Evolutionary conservation across 768 basidiomycete genomes (phyloP).

Genomic region (Boletus reticuloceps): DNA sequence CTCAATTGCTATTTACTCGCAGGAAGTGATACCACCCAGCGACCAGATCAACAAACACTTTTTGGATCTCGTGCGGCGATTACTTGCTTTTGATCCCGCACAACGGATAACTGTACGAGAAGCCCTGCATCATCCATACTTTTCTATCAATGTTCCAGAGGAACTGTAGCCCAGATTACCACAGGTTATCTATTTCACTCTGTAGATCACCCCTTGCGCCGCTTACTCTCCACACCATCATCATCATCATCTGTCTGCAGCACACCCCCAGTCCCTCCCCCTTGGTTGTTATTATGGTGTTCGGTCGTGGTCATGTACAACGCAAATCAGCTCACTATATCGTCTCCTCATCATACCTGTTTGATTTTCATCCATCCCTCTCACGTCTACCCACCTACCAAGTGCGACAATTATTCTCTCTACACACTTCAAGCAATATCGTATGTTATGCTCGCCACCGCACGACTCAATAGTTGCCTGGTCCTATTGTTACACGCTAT

Average conservation of each 20-base stretch:
- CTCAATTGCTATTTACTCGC: slow-evolving; percentile 9
- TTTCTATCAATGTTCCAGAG: slow-evolving; percentile 61
- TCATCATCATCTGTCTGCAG: slow-evolving; percentile 25
- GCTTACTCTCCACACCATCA: slow-evolving; percentile 19
- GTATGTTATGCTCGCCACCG: slow-evolving; percentile 26
- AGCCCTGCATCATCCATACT: slow-evolving; percentile 87
- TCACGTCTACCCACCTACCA: slow-evolving; percentile 22
- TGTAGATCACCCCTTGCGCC: slow-evolving; percentile 32
- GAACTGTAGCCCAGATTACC: slow-evolving; percentile 54
- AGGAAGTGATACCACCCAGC: slow-evolving; percentile 84
- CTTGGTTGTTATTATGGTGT: slow-evolving; percentile 37
- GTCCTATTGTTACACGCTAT: slow-evolving; percentile 23
- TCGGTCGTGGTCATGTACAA: slow-evolving; percentile 38
- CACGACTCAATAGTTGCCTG: slow-evolving; percentile 13
- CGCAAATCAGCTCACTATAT: slow-evolving; percentile 29
- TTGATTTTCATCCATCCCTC: slow-evolving; percentile 24
- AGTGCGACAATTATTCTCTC: slow-evolving; percentile 29
- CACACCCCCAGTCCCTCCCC: slow-evolving; percentile 16
- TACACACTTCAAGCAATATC: slow-evolving; percentile 29
- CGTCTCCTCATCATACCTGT: slow-evolving; percentile 27
- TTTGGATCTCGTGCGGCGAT: slow-evolving; percentile 80
- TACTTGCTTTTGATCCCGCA: slow-evolving; percentile 87
- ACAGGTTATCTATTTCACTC: slow-evolving; percentile 33
- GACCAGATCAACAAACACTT: slow-evolving; percentile 78
- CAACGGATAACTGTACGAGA: slow-evolving; percentile 86